Evolutionary conservation across 768 basidiomycete genomes (phyloP).

Genomic region (Hydnomerulius pinastri): DNA sequence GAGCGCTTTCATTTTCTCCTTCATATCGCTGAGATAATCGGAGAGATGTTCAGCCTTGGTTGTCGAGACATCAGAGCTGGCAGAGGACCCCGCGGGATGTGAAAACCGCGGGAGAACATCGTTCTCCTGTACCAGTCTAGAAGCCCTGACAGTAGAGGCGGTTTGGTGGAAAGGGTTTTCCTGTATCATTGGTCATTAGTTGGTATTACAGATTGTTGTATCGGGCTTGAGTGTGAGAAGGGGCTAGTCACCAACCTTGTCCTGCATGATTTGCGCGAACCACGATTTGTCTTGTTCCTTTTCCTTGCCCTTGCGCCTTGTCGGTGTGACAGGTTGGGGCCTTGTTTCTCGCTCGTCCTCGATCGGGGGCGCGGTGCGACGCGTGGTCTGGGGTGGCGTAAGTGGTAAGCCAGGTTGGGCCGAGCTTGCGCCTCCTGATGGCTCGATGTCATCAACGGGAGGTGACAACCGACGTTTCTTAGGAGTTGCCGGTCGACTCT

Average conservation of each 20-base stretch:
- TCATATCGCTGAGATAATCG: slow-evolving; percentile 24
- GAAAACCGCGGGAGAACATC: slow-evolving; percentile 23
- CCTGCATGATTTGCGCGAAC: neutral
- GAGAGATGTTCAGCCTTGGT: slow-evolving; percentile 28
- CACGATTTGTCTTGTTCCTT: slow-evolving; percentile 25
- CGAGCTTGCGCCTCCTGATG: neutral
- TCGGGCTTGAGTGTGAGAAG: neutral
- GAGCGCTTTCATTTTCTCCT: slow-evolving; percentile 22
- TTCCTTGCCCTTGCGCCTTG: slow-evolving; percentile 20
- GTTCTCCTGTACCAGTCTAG: slow-evolving; percentile 1
- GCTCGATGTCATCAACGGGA: neutral
- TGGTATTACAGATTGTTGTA: neutral
- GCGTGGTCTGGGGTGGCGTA: slow-evolving; percentile 31
- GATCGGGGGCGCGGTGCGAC: slow-evolving; percentile 1
- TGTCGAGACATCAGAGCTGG: slow-evolving; percentile 19
- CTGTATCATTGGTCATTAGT: no score
- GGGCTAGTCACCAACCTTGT: slow-evolving; percentile 16
- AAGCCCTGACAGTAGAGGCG: neutral
- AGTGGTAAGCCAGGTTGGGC: slow-evolving; percentile 5
- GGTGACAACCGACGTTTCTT: slow-evolving; percentile 21
- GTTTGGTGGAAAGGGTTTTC: neutral
- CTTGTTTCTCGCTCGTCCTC: neutral
- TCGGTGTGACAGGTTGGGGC: slow-evolving; percentile 1
- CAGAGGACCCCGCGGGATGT: slow-evolving; percentile 11
- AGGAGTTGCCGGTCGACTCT: slow-evolving; percentile 24